Conservation (phyloP, 202 grass and related monocot species). For the Sporobolus alterniflorus region DNA sequence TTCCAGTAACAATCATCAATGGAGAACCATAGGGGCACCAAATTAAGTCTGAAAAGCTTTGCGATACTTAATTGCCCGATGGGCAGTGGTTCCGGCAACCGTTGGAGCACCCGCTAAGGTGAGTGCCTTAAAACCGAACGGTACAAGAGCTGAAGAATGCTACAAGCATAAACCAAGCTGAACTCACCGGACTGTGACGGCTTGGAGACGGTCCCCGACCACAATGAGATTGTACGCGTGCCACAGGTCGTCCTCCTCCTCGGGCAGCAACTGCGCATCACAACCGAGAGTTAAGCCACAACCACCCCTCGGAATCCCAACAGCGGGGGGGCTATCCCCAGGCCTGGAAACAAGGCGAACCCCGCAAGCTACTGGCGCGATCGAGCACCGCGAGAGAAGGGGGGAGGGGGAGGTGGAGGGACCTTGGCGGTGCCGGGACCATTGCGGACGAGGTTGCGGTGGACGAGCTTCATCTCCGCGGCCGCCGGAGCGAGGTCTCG, state of each 20-base stretch:
- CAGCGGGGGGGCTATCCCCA: neutral
- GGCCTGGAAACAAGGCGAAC: neutral
- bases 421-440: slow-evolving; percentile 74
- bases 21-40: neutral
- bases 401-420: neutral
- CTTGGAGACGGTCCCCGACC: slow-evolving; percentile 64
- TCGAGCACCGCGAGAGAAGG: neutral
- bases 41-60: neutral
- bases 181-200: slow-evolving; percentile 71
- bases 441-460: slow-evolving; percentile 50
- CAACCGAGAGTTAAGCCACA: neutral
- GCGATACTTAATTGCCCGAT: neutral
- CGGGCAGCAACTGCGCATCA: slow-evolving; percentile 58
- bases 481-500: neutral
- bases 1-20: neutral
- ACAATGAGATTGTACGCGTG: slow-evolving; percentile 91
- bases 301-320: neutral
- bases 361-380: neutral
- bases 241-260: slow-evolving; percentile 98
- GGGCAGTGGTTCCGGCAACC: neutral
- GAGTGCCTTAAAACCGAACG: neutral
- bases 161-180: neutral
- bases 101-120: neutral
- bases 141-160: neutral
- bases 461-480: slow-evolving; percentile 59